Base-by-base conservation (phyloP, 257 asterid species). In the Ophiorrhiza pumila region DNA sequence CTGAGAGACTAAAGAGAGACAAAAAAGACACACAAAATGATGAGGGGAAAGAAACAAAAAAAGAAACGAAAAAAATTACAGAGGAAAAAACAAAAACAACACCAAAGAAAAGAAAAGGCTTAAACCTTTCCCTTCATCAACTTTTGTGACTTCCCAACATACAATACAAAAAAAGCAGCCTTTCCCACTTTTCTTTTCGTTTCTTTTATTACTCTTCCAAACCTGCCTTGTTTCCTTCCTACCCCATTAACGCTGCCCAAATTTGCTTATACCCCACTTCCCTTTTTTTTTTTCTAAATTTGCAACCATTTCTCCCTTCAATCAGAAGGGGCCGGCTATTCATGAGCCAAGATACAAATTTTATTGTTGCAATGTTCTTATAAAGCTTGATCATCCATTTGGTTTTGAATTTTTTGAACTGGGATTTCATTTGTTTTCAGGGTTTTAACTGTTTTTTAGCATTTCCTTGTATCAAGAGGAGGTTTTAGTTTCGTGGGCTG, bases 311-410 rank as follows among this genome's bases (percentile, higher is more conserved):
- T 27, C 18, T 12, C 23, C 34, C 42, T 7, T 9, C 25, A 70
- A 35, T 55, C 32, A 56, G 15, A 9, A 8, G 5, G 58, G 69
- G 32, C 65, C 65, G 15, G 35, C 23, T 35, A 37, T 73, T 53
- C 37, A n/a, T 17, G 32, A 45, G n/a, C 42, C 59, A 59, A 35
- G 61, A 58, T 37, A 46, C 55, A 2, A 56, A 32, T 45, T 55
- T 39, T 53, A 12, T 34, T 58, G 52, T 45, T 74, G 62, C 56
- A 75, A 52, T 75, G 69, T 64, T 53, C 52, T 46, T n/a, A 27
- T 29, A n/a, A 5, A 32, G 43, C 34, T 57, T 67, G 63, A 57
- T 43, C 27, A 23, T 56, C 13, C 32, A 47, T 18, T 12, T 34
- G 34, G n/a, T 9, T 53, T 73, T 47, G 47, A 29, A 13, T 66